A percentile compares a stretch with the other conserved stretches of the same genome.
phyloP scores from a whole-genome alignment of 2,329 filamentous ascomycete species.

The Sporothrix globosa region DNA sequence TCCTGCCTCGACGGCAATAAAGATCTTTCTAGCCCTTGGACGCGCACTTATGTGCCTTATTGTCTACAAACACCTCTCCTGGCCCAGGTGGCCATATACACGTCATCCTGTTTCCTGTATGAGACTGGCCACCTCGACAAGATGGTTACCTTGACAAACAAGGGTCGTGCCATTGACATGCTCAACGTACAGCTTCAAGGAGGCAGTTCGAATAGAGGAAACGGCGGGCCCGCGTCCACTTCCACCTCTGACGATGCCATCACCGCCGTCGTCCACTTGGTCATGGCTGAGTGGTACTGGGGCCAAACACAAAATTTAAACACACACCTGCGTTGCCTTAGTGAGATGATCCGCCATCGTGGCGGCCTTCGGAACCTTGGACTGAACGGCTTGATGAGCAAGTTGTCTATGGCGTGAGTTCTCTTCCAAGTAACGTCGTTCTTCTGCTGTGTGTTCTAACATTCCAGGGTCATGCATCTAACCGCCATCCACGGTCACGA shows the following conservation, averaged over 20 bases:
- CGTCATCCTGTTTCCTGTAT: conserved; percentile 55
- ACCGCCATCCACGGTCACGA: conserved; percentile 47
- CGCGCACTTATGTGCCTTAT: conserved; percentile 53
- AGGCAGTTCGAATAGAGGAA: conserved; percentile 3
- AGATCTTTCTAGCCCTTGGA: conserved; percentile 49
- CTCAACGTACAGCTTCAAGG: conserved; percentile 53
- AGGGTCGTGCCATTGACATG: conserved; percentile 49
- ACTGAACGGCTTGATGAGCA: conserved; percentile 52
- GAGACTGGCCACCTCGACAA: conserved; percentile 54
- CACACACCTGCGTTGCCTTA: conserved; percentile 52
- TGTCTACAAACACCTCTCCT: conserved; percentile 56
- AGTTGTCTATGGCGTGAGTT: conserved; percentile 54
- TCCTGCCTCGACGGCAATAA: conserved; percentile 55
- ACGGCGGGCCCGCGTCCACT: conserved; percentile 31
- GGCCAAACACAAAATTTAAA: conserved; percentile 51
- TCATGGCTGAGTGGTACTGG: conserved; percentile 60
- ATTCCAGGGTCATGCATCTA: conserved; percentile 30
- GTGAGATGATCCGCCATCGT: conserved; percentile 53
- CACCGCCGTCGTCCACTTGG: conserved; percentile 53
- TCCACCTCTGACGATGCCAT: conserved; percentile 52
- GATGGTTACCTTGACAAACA: conserved; percentile 49
- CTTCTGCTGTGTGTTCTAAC: neutral
- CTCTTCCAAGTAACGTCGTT: neutral
- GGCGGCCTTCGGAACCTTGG: conserved; percentile 53
- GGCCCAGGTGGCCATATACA: conserved; percentile 54